Conservation (phyloP, 2,329 filamentous ascomycete genomes). For the Triangularia verruculosa region DNA sequence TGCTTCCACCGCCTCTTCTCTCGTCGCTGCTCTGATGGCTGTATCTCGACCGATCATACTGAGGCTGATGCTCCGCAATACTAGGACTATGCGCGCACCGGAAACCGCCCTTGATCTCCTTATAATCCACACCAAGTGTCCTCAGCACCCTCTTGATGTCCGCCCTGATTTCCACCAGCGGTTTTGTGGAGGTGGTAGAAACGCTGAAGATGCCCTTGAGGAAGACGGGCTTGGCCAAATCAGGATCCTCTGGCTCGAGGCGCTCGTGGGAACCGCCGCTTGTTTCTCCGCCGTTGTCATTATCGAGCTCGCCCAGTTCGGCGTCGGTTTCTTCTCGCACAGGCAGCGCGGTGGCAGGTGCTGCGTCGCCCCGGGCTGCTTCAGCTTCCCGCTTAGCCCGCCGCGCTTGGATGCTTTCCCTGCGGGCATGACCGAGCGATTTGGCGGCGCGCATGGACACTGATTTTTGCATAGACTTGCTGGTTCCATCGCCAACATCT, state of each 20-base stretch:
- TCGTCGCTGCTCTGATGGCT: constrained; percentile 13
- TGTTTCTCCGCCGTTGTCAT: constrained; percentile 25
- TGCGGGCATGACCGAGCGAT: constrained; percentile 81
- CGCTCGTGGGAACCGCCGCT: constrained; percentile 60
- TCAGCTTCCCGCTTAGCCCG: constrained; percentile 58
- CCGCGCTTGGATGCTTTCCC: constrained; percentile 88
- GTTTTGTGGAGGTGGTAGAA: constrained; percentile 91
- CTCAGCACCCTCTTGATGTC: constrained; percentile 90
- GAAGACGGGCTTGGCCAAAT: constrained; percentile 89
- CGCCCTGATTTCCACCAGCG: constrained; percentile 76
- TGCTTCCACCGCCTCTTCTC: background rate
- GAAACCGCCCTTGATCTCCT: constrained; percentile 91
- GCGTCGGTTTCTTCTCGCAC: constrained; percentile 89
- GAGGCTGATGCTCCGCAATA: constrained; percentile 56
- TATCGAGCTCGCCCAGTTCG: constrained; percentile 57
- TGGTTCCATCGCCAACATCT: constrained; percentile 58
- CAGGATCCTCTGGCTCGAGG: constrained; percentile 56
- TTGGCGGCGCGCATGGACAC: constrained; percentile 77
- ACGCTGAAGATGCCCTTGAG: constrained; percentile 97
- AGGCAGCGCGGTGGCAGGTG: constrained; percentile 35
- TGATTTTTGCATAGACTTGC: constrained; percentile 51
- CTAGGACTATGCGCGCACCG: constrained; percentile 84
- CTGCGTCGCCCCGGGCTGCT: constrained; percentile 50
- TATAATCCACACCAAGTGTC: constrained; percentile 85
- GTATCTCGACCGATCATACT: constrained; percentile 28